Evolutionary conservation across 805 yeast genomes (phyloP), one percentile per base, ranked within the genome.

Genomic region (Barnettozyma botsteinii): DNA sequence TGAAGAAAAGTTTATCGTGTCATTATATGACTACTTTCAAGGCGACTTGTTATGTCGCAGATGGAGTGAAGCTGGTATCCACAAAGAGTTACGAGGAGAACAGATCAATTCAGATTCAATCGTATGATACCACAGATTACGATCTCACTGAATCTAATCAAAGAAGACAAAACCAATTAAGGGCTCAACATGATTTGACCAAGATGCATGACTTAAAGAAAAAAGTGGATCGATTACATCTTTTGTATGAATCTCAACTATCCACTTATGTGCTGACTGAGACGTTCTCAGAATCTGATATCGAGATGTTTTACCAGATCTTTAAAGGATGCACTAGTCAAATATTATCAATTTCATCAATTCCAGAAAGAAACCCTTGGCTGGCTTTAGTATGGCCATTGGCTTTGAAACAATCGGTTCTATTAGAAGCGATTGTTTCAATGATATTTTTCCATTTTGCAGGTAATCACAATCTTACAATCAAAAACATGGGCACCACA

Each of bases 1-100:
- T 38, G 33, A 46, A 46, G 39, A 43, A 22, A 14, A 7, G 10
- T 9, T 9, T 32, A 13, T 10, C 9, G 5, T 32, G 35, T 22
- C 20, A 32, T 4, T 32, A 32, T 10, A 11, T 21, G 7, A n/a
- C 25, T 7, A 22, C 35, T 3, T 32, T 22, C 19, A 32, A 23
- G 21, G 11, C 21, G 3, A 32, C 35, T 15, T 32, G 12, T 18
- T 29, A 18, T 29, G 22, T 17, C 12, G 32, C 22, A 12, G 19
- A 29, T 11, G 8, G n/a, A 10, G 20, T 29, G 11, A 22, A 15
- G 11, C n/a, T 32, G 4, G 7, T 32, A 3, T 22, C 27, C 8
- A 22, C 27, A 8, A 22, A 15, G 8, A 18, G 6, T 6, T 12
- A 18, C 12, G 32, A 29, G 12, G 13, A 8, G 9, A 5, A 29